phyloP scores from a whole-genome alignment of 768 basidiomycete genomes.

The Chiua virens region DNA sequence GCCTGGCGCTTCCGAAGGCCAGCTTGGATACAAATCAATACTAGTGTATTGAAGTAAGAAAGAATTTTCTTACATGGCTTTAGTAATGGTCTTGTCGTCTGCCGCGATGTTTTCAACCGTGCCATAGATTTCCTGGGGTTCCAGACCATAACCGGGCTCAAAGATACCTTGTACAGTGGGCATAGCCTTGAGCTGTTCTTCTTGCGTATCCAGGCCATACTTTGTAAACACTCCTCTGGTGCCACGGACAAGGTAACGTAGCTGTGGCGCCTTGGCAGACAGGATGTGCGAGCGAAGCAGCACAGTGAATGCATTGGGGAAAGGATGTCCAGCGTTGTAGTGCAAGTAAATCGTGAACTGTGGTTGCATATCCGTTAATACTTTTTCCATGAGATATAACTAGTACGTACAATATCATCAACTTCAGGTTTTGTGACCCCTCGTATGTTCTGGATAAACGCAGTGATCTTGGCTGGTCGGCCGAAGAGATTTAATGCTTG shows the following conservation, averaged over 20 bases:
- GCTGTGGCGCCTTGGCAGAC: conserved; percentile 63
- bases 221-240: conserved; percentile 73
- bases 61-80: conserved; percentile 33
- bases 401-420: conserved; percentile 58
- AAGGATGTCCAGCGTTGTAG: conserved; percentile 41
- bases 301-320: conserved; percentile 58
- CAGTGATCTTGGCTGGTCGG: conserved; percentile 64
- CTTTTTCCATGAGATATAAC: background rate
- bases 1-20: conserved; percentile 62
- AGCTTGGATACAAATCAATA: conserved; percentile 40
- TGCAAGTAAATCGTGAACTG: conserved; percentile 57
- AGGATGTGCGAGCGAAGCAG: conserved; percentile 70
- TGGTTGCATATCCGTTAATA: background rate
- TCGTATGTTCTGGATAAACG: conserved; percentile 67
- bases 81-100: conserved; percentile 39
- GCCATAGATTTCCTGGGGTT: conserved; percentile 65
- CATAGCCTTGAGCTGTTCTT: conserved; percentile 68
- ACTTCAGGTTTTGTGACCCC: conserved; percentile 62
- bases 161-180: conserved; percentile 46
- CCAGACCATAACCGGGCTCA: conserved; percentile 52
- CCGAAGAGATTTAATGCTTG: conserved; percentile 78
- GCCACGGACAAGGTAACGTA: conserved; percentile 73
- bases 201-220: conserved; percentile 76
- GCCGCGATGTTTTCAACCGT: conserved; percentile 53
- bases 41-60: conserved; percentile 19